Percentiles rank a stretch among this genome's conserved stretches.
phyloP scores from a whole-genome alignment of 2,329 filamentous ascomycete species.

The Pseudogymnoascus verrucosus region DNA sequence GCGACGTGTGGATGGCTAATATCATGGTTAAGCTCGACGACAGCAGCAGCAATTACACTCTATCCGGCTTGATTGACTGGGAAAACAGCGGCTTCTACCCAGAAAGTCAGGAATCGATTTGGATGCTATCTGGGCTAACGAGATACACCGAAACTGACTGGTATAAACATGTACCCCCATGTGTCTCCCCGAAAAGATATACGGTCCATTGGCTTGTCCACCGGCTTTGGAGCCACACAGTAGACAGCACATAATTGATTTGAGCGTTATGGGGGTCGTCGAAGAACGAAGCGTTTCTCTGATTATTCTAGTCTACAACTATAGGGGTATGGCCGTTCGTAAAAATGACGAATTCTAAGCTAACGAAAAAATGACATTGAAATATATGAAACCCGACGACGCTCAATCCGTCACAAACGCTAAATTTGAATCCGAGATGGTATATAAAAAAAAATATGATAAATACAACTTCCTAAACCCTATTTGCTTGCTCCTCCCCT shows the following conservation, averaged over 20 bases:
- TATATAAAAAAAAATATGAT: background rate
- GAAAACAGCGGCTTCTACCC: slow-evolving; percentile 16
- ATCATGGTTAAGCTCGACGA: slow-evolving; percentile 15
- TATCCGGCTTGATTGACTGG: slow-evolving; percentile 17
- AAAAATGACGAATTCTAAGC: background rate
- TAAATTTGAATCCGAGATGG: background rate
- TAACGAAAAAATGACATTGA: background rate
- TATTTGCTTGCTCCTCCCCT: background rate
- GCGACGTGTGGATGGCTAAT: slow-evolving; percentile 14
- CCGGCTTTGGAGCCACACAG: slow-evolving; percentile 2
- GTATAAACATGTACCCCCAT: slow-evolving; percentile 9
- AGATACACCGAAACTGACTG: slow-evolving; percentile 10
- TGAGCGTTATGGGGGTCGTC: background rate
- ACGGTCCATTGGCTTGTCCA: background rate
- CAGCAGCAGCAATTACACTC: slow-evolving; percentile 1
- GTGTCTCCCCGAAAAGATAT: slow-evolving; percentile 10
- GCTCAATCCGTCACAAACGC: background rate
- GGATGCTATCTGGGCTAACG: background rate
- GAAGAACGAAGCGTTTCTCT: background rate
- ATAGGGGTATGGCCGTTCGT: no score
- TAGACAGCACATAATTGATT: background rate
- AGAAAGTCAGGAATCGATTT: slow-evolving; percentile 13
- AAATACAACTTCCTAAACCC: background rate
- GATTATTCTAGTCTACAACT: background rate
- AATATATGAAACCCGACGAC: background rate